These are phyloP conservation scores for Leishmania amazonensis DNA, from an alignment of 208 protist genomes.

Conservation along the genomic window DNA sequence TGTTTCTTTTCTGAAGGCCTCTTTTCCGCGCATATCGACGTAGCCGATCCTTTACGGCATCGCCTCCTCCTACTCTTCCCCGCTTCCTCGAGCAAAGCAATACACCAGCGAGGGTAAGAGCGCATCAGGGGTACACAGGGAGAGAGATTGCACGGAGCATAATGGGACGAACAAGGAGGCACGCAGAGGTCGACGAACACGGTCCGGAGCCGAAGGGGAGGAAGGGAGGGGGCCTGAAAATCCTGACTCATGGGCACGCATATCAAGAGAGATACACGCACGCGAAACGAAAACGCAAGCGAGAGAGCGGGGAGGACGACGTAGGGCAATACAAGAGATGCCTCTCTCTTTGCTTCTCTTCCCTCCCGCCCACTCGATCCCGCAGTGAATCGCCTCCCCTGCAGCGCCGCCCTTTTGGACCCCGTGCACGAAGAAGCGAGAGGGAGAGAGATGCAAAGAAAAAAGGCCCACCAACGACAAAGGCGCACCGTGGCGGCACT, in stretches of 20 bases:
- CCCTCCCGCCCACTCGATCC: neutral
- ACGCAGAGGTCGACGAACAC: neutral
- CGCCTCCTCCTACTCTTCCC: neutral
- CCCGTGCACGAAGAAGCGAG: slow-evolving; percentile 1
- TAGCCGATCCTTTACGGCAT: neutral
- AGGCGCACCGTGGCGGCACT: neutral
- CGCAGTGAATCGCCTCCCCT: neutral
- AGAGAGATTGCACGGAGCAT: neutral
- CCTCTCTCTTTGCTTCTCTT: neutral
- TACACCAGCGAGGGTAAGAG: neutral
- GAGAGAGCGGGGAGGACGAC: neutral
- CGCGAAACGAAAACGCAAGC: neutral
- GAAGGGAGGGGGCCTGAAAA: neutral
- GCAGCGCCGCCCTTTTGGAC: neutral
- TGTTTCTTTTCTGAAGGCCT: neutral
- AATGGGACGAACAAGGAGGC: neutral
- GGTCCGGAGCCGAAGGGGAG: neutral
- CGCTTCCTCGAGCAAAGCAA: neutral
- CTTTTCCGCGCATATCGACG: neutral
- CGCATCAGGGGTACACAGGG: neutral
- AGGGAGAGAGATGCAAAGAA: slow-evolving; percentile 4
- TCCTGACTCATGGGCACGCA: neutral
- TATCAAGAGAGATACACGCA: neutral
- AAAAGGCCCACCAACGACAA: neutral
- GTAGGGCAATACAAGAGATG: neutral